phyloP scores from a whole-genome alignment of 2,329 filamentous ascomycete species.

The Endoconidiophora polonica region DNA sequence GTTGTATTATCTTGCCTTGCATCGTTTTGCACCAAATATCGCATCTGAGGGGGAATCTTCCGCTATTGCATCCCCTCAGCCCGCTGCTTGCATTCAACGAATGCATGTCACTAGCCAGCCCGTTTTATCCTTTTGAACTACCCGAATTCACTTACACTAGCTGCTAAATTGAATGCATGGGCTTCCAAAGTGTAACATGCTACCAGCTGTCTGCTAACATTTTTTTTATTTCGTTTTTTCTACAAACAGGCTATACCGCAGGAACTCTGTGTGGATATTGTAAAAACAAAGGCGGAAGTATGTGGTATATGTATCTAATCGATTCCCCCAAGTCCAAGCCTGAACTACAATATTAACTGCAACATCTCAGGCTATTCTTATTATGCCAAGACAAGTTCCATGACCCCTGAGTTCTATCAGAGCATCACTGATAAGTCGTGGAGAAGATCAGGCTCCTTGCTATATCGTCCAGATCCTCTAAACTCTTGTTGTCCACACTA shows the following conservation, averaged over 20 bases:
- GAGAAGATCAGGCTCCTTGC: conserved; percentile 53
- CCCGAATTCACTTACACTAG: too few species aligned
- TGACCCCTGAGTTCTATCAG: conserved; percentile 55
- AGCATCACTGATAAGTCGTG: conserved; percentile 56
- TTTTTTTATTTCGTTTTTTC: too few species aligned
- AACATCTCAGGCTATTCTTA: conserved; percentile 48
- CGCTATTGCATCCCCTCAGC: too few species aligned
- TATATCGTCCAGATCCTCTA: conserved; percentile 65
- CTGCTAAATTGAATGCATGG: too few species aligned
- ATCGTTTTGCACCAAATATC: too few species aligned
- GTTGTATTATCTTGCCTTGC: too few species aligned
- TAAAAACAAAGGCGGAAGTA: conserved; percentile 5
- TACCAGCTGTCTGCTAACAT: too few species aligned
- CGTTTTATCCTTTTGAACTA: too few species aligned
- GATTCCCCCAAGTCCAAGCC: conserved; percentile 8
- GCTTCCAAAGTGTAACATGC: too few species aligned
- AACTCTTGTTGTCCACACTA: conserved; percentile 86
- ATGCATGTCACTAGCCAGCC: too few species aligned
- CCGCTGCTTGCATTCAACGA: too few species aligned
- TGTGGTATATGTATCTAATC: not conserved
- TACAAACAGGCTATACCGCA: conserved; percentile 4
- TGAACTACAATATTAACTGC: conserved; percentile 13
- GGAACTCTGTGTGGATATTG: conserved; percentile 6
- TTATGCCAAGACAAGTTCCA: conserved; percentile 44
- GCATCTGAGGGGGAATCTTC: too few species aligned